Base-by-base conservation (phyloP, 2,329 filamentous ascomycete genomes). In the Cordyceps militaris region DNA sequence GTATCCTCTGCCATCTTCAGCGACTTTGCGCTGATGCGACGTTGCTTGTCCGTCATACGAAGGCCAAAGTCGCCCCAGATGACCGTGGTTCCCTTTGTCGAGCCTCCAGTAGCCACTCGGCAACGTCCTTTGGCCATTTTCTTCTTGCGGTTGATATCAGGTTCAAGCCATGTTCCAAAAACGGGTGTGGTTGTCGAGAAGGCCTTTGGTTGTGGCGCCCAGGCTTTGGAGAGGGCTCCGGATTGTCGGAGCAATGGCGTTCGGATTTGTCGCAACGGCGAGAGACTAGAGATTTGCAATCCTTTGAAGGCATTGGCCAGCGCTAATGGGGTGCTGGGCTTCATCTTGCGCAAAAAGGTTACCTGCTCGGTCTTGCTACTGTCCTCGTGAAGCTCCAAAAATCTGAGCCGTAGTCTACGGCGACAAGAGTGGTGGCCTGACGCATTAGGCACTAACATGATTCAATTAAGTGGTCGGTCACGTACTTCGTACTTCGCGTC, bases 11-110 rank as follows among this genome's bases (percentile, higher is more conserved):
- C 94, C 68, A 91, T 86, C 75, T 92, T 92, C 62, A 99, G 81
- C 66, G 96, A 89, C 63, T 84, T 78, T 24, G 94, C 89, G 64
- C 88, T 91, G 70, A 99, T 89, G 67, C 94, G 85, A 59, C 94
- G 88, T 75, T 97, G 89, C 71, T 96, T 89, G 74, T 99, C 94
- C 62, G 81, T 85, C 86, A 99, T 94, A 58, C 94, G 89, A 64
- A 99, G 77, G 9, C 94, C 94, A 70, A 92, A 99, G 72, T 97
- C 92, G 57, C 94, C 94, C 91, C 91, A 97, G 58, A 95, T 85
- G 21, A 99, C 88, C 0, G 93, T 97, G 36, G 94, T 99, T 65
- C 94, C 94, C 71, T 95, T 91, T 36, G 82, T 86, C 57, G 89
- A 95, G 61, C 94, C 94, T 61, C 94, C 94, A 0, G 92, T 99